Evolutionary conservation across 192 early-diverging fungal species (phyloP).

Genomic region (Coemansia nantahalensis): DNA sequence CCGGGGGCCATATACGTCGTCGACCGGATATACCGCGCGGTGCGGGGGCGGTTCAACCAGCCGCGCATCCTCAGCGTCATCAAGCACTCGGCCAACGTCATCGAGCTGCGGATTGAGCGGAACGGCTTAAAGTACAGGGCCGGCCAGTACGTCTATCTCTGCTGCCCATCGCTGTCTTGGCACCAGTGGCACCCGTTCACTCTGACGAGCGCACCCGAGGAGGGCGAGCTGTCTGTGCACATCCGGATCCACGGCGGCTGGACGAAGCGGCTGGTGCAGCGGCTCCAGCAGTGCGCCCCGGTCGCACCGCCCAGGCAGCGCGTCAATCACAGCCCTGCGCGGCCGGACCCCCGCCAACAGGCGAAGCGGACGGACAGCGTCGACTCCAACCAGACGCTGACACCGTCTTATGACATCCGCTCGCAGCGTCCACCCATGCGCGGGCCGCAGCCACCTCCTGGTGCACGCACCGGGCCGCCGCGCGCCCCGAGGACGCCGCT

Average conservation of each 20-base stretch:
- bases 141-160: conserved; percentile 76
- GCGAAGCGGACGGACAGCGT: conserved; percentile 1
- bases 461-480: neutral
- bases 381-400: conserved; percentile 7
- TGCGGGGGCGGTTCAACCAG: conserved; percentile 57
- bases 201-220: conserved; percentile 75
- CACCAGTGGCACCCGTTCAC: conserved; percentile 85
- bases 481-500: conserved; percentile 1
- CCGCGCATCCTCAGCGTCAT: conserved; percentile 76
- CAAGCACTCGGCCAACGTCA: conserved; percentile 76
- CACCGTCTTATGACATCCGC: conserved; percentile 4
- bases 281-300: conserved; percentile 16
- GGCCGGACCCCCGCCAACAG: neutral
- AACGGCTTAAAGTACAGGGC: conserved; percentile 53
- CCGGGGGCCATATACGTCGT: conserved; percentile 61
- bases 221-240: conserved; percentile 70
- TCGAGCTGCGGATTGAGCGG: conserved; percentile 77
- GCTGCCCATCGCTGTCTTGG: conserved; percentile 64
- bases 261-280: conserved; percentile 56
- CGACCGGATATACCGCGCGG: conserved; percentile 65
- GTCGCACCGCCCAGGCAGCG: neutral
- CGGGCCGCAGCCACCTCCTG: neutral
- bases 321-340: too few species aligned
- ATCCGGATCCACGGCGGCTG: conserved; percentile 74
- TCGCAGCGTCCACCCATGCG: neutral